Conservation (phyloP, 148 eudicot species). For the Vaccinium macrocarpon region DNA sequence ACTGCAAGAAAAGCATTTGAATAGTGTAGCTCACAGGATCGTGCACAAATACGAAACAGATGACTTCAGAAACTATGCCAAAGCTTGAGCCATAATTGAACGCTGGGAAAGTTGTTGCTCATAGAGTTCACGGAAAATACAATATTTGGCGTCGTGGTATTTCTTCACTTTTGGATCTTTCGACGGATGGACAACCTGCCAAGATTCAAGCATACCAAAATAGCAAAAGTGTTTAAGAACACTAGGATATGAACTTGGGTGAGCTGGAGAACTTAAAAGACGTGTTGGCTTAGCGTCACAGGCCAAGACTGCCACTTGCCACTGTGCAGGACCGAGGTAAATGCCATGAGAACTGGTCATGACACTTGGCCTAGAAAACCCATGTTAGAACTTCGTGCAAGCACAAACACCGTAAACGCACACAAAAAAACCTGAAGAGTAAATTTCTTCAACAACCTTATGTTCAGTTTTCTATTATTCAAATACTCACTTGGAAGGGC, state of each 20-base stretch:
- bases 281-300: neutral
- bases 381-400: neutral
- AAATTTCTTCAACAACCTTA: neutral
- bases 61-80: slow-evolving; percentile 20
- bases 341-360: neutral
- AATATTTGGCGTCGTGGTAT: slow-evolving; percentile 89
- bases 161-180: slow-evolving; percentile 73
- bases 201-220: slow-evolving; percentile 16
- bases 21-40: neutral
- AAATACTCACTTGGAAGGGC: neutral
- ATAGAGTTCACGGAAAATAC: slow-evolving; percentile 72
- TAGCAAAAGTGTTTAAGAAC: neutral
- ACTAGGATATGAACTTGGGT: neutral
- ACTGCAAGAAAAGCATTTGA: neutral
- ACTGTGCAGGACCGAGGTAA: neutral
- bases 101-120: slow-evolving; percentile 75
- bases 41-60: neutral
- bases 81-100: slow-evolving; percentile 62
- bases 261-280: neutral
- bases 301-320: neutral
- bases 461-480: neutral
- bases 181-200: slow-evolving; percentile 78
- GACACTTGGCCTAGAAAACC: neutral
- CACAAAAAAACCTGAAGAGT: neutral
- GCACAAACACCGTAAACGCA: neutral